Conservation (phyloP, 2,329 filamentous ascomycete species). For the Xylariaceae sp. region DNA sequence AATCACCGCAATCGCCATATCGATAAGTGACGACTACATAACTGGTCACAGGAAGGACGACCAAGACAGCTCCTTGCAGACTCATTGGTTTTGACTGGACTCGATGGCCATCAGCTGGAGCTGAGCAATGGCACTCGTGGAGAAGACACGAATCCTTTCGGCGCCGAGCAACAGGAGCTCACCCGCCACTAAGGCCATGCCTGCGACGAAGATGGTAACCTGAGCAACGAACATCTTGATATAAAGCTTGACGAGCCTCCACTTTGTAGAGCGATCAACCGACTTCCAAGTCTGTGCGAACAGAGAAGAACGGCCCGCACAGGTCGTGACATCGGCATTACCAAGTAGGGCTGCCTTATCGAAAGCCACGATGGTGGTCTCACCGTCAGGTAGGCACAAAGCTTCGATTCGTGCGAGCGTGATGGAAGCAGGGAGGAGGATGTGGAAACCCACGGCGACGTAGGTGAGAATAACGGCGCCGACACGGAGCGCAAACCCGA, state of each 20-base stretch:
- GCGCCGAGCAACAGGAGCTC: neutral
- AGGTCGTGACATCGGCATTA: neutral
- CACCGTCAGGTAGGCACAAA: neutral
- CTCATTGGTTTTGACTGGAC: neutral
- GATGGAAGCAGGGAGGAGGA: neutral
- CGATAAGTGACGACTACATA: no score
- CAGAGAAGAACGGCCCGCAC: neutral
- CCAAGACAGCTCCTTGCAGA: neutral
- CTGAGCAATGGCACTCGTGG: neutral
- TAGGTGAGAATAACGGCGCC: neutral
- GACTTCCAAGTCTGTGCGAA: neutral
- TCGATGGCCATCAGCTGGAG: neutral
- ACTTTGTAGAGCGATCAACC: neutral
- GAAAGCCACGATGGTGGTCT: neutral
- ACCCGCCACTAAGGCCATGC: neutral
- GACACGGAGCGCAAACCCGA: neutral
- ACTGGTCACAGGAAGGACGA: no score
- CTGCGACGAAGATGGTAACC: neutral
- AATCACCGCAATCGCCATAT: no score
- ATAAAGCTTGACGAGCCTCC: neutral
- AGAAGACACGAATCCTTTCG: neutral
- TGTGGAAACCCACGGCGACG: neutral
- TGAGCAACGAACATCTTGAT: neutral
- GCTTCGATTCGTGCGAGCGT: neutral
- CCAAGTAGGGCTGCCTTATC: neutral